Conservation (phyloP, 1,284 basidiomycete species). For the Melampsora abietis-canadensis region DNA sequence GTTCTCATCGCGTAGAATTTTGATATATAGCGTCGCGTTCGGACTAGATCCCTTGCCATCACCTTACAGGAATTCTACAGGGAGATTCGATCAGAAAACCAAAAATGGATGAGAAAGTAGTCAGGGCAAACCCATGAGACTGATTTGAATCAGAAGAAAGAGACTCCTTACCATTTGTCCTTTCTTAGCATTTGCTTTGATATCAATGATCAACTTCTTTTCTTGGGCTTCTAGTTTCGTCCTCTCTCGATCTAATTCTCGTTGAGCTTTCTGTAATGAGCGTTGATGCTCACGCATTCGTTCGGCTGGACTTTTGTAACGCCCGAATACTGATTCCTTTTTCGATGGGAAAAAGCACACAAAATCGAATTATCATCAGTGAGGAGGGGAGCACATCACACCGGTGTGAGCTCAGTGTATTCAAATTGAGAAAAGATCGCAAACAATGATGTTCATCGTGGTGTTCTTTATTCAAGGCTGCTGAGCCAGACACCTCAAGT, state of each 20-base stretch:
- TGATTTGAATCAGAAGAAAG: constrained; percentile 7
- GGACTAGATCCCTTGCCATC: constrained; percentile 96
- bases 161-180: constrained; percentile 78
- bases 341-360: background rate
- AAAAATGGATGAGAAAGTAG: background rate
- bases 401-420: no score
- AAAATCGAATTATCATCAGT: background rate
- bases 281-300: constrained; percentile 93
- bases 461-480: no score
- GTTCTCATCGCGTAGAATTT: constrained; percentile 99
- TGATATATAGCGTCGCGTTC: constrained; percentile 89
- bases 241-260: constrained; percentile 92
- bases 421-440: no score
- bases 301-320: constrained; percentile 90
- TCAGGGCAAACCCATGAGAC: constrained; percentile 15
- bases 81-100: background rate
- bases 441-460: no score
- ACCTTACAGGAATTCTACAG: constrained; percentile 91
- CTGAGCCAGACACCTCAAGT: no score
- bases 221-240: constrained; percentile 84
- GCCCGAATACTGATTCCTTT: constrained; percentile 89
- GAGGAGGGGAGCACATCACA: background rate
- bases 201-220: constrained; percentile 65
- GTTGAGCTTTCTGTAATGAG: constrained; percentile 88
- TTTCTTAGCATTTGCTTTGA: constrained; percentile 91